Percentiles rank a stretch among this genome's conserved stretches.
These are phyloP conservation scores for Fomitopsis pinicola DNA, from an alignment of 1,284 basidiomycete genomes.

Conservation along the genomic window DNA sequence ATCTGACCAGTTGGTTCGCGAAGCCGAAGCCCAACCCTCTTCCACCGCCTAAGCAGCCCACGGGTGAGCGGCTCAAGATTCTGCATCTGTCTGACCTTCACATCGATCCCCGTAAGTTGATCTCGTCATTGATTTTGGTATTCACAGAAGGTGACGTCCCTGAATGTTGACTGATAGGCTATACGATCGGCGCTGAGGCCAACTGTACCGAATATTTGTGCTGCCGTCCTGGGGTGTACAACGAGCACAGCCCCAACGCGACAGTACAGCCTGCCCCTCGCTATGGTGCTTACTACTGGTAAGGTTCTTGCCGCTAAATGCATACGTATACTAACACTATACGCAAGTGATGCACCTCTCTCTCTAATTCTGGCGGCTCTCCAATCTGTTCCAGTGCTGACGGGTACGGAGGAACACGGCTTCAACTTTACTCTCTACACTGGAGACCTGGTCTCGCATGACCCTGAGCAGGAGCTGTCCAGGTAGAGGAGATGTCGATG, in stretches of 20 bases:
- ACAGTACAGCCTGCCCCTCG: slow-evolving; percentile 59
- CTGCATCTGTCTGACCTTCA: slow-evolving; percentile 79
- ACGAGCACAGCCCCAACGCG: slow-evolving; percentile 44
- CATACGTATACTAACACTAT: not conserved
- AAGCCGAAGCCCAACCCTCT: slow-evolving; percentile 69
- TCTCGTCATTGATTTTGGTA: not conserved
- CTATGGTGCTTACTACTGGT: slow-evolving; percentile 65
- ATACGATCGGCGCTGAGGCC: slow-evolving; percentile 68
- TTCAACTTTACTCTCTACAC: slow-evolving; percentile 72
- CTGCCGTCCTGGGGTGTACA: slow-evolving; percentile 59
- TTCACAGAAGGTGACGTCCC: not conserved
- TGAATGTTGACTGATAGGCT: slow-evolving; percentile 38
- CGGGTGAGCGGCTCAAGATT: slow-evolving; percentile 66
- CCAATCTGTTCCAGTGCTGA: slow-evolving; percentile 63
- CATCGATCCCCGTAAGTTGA: slow-evolving; percentile 59
- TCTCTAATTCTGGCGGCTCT: slow-evolving; percentile 60
- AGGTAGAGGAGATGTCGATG: slow-evolving; percentile 32
- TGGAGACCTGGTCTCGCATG: slow-evolving; percentile 75
- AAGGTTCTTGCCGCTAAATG: slow-evolving; percentile 1
- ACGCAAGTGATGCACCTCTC: slow-evolving; percentile 65
- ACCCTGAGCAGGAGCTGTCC: slow-evolving; percentile 59
- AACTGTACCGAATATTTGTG: slow-evolving; percentile 73
- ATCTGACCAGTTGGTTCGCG: slow-evolving; percentile 54
- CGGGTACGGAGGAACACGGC: slow-evolving; percentile 54
- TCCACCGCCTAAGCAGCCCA: slow-evolving; percentile 48